phyloP scores from a whole-genome alignment of 805 yeast species.

The Saturnispora diversa region DNA sequence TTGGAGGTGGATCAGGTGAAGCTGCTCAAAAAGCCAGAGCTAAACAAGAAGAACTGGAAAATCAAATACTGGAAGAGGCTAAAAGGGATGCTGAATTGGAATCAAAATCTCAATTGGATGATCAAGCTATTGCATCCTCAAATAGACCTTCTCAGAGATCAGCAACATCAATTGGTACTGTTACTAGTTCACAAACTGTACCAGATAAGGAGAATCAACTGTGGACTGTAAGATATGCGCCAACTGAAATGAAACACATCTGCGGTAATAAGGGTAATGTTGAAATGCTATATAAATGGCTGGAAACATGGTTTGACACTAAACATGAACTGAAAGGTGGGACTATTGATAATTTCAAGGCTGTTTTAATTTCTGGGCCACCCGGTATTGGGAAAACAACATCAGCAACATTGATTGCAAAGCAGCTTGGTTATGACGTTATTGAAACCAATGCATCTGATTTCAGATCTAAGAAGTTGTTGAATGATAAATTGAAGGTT shows the following conservation, averaged over 20 bases:
- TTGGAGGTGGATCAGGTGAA: constrained; percentile 82
- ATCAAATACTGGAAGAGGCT: constrained; percentile 40
- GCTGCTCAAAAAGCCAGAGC: constrained; percentile 65
- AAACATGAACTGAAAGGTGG: constrained; percentile 44
- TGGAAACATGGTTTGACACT: constrained; percentile 61
- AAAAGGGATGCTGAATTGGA: constrained; percentile 28
- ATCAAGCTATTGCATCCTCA: background rate
- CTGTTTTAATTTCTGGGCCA: constrained; percentile 81
- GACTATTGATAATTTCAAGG: constrained; percentile 64
- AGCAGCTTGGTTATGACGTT: constrained; percentile 61
- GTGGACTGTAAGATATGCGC: constrained; percentile 95
- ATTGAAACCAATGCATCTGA: constrained; percentile 82
- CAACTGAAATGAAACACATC: constrained; percentile 61
- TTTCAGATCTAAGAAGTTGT: constrained; percentile 73
- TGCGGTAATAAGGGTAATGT: constrained; percentile 88
- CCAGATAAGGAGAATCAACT: constrained; percentile 35
- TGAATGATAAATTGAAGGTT: constrained; percentile 60
- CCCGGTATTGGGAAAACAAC: constrained; percentile 85
- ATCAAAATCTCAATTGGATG: constrained; percentile 22
- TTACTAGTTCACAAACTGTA: constrained; percentile 19
- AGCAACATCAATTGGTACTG: background rate
- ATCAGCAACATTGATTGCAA: constrained; percentile 69
- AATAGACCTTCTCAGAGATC: background rate
- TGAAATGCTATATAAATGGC: constrained; percentile 62
- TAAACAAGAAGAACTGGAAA: constrained; percentile 64